Evolutionary conservation across 139 green algal species (phyloP), one percentile per base, ranked within the genome.

Genomic region (Picochlorum sp.): DNA sequence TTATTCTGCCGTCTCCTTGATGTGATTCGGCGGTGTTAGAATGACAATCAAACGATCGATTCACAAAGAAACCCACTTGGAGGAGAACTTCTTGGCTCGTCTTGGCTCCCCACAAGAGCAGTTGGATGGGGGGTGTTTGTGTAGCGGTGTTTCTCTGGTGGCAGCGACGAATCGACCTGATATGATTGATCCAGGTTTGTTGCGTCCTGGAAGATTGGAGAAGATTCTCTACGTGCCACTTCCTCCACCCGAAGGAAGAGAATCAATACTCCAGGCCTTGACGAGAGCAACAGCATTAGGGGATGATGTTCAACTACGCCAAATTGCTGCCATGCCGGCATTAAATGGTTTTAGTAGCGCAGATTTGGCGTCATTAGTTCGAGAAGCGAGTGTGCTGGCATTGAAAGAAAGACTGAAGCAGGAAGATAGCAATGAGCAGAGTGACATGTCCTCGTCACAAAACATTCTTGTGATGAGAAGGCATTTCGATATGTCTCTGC

Each of bases 101-200:
- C n/a, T n/a, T n/a, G n/a, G n/a, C n/a, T n/a, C n/a, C n/a, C n/a
- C n/a, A n/a, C n/a, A n/a, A n/a, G n/a, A n/a, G n/a, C n/a, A n/a
- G n/a, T n/a, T n/a, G n/a, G n/a, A n/a, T n/a, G n/a, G n/a, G n/a
- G n/a, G n/a, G n/a, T n/a, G n/a, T n/a, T n/a, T n/a, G n/a, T n/a
- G n/a, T n/a, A n/a, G n/a, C n/a, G 79, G 83, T n/a, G 83, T 92
- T 34, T 91, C 82, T 64, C 21, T 95, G 2, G 64, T 95, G 10
- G 87, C 84, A 1, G 91, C 92, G 23, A 97, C 92, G 57, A 97
- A 97, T 82, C 78, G 92, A 1, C 94, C 93, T 9, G 94, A 99
- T 81, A 97, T 98, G 79, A 97, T 99, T 57, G 94, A 99, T 71
- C 85, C 92, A 11, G 94, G 94, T 4, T 82, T 99, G 47, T 84